Evolutionary conservation across 108 stramenopile genomes (phyloP), one percentile per base, ranked within the genome.

Genomic region (Thalassiosira profunda): DNA sequence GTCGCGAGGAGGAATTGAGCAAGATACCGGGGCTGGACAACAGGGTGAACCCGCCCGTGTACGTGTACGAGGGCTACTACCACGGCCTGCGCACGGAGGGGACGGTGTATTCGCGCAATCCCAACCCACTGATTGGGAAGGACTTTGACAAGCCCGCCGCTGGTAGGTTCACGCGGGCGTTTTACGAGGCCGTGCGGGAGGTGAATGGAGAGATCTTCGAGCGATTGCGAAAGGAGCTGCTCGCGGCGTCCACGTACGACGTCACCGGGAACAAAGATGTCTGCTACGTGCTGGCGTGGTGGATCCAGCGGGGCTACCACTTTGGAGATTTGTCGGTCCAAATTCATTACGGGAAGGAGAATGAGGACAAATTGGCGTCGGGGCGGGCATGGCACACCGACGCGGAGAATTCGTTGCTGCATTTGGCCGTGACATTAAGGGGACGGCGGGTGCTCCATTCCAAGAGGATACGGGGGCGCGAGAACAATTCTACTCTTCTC

Each of bases 251-350:
- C 1, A 11, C 58, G 5, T 59, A 51, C 30, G 15, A 35, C 14
- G 47, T 49, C 7, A 59, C 57, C 8, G 25, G 31, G 26, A 37
- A 49, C n/a, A 48, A 58, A 58, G 68, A 70, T 48, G 68, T 70
- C 14, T 51, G 56, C 14, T 58, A 70, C 31, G 14, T 70, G 4
- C 36, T 70, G 7, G 57, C 68, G 14, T 31, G 51, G 26, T 70
- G 68, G 68, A 70, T 70, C 21, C 47, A 70, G 15, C 18, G 51
- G 51, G 68, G 58, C 5, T 38, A 38, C 59, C 68, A 70, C 36
- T 70, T 70, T 49, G 68, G 68, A 21, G 68, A 70, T 37, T 48
- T 70, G 31, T 70, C 68, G 9, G 41, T 70, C 8, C 68, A 70
- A 37, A 70, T 70, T 17, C 68, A 70, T 29, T 70, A 70, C 30